A percentile compares a stretch with the other conserved stretches of the same genome.
phyloP scores from a whole-genome alignment of 352 stramenopile genomes.

The Phytophthora multivora region DNA sequence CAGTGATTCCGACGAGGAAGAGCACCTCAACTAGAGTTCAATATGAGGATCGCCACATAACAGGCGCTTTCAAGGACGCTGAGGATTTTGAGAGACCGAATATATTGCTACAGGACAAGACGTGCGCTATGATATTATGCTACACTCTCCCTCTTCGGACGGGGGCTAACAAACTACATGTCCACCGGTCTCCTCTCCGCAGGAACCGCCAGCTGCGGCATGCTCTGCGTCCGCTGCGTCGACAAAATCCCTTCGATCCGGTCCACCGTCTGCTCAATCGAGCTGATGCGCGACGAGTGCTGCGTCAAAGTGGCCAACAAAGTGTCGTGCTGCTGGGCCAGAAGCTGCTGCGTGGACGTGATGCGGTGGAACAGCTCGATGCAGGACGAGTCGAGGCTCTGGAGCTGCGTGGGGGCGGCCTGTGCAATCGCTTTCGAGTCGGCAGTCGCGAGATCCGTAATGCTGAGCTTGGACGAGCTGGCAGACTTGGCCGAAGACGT shows the following conservation, averaged over 20 bases:
- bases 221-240: slow-evolving; percentile 26
- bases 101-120: slow-evolving; percentile 24
- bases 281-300: slow-evolving; percentile 56
- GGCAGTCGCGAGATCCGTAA: slow-evolving; percentile 33
- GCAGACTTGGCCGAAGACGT: slow-evolving; percentile 19
- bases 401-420: slow-evolving; percentile 20
- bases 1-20: slow-evolving; percentile 12
- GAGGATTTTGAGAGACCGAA: slow-evolving; percentile 25
- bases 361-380: slow-evolving; percentile 67
- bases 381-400: slow-evolving; percentile 36
- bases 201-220: slow-evolving; percentile 12
- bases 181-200: slow-evolving; percentile 11
- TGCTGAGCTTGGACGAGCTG: slow-evolving; percentile 29
- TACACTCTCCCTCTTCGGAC: slow-evolving; percentile 28
- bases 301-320: slow-evolving; percentile 49
- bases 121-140: slow-evolving; percentile 15
- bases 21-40: slow-evolving; percentile 22
- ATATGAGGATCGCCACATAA: slow-evolving; percentile 6
- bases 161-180: slow-evolving; percentile 23
- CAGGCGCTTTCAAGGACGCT: too few species aligned
- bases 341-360: slow-evolving; percentile 67
- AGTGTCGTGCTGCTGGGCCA: slow-evolving; percentile 56
- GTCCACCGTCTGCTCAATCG: slow-evolving; percentile 52
- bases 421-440: slow-evolving; percentile 13
- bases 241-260: slow-evolving; percentile 51